Percentiles rank a stretch among this genome's conserved stretches.
Conservation (phyloP, 257 asterid genomes). For the Thymus quinquecostatus region DNA sequence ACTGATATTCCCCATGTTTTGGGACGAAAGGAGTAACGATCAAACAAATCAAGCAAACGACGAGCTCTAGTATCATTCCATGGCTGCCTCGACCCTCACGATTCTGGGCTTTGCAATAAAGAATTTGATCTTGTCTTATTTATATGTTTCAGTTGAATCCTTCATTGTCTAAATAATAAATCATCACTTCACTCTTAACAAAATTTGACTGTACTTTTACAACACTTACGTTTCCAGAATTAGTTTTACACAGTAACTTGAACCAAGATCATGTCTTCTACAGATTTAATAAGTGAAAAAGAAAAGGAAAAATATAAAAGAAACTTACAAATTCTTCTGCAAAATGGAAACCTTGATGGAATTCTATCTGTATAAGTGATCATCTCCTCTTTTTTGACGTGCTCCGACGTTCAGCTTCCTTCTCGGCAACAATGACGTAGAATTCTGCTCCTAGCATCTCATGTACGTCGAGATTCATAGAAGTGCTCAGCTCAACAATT, state of each 20-base stretch:
- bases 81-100: not conserved
- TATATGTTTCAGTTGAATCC: too few species aligned
- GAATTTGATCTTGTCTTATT: too few species aligned
- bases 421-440: conserved; percentile 80
- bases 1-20: conserved; percentile 55
- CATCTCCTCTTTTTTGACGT: conserved; percentile 48
- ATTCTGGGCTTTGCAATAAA: not conserved
- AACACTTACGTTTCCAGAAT: not conserved
- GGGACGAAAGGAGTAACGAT: conserved; percentile 60
- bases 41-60: conserved; percentile 48
- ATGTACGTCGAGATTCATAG: conserved; percentile 62
- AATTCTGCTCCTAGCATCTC: conserved; percentile 94
- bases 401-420: conserved; percentile 76
- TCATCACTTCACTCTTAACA: too few species aligned
- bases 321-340: conserved; percentile 14
- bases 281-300: not conserved
- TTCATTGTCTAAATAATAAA: too few species aligned
- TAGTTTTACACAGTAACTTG: not conserved
- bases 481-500: conserved; percentile 52
- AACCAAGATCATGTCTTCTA: not conserved
- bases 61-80: conserved; percentile 51
- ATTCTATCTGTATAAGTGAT: conserved; percentile 1
- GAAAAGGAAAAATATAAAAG: too few species aligned
- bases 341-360: not conserved
- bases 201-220: not conserved